Conservation (phyloP, 768 basidiomycete genomes). For the Symmetrospora coprosmae region DNA sequence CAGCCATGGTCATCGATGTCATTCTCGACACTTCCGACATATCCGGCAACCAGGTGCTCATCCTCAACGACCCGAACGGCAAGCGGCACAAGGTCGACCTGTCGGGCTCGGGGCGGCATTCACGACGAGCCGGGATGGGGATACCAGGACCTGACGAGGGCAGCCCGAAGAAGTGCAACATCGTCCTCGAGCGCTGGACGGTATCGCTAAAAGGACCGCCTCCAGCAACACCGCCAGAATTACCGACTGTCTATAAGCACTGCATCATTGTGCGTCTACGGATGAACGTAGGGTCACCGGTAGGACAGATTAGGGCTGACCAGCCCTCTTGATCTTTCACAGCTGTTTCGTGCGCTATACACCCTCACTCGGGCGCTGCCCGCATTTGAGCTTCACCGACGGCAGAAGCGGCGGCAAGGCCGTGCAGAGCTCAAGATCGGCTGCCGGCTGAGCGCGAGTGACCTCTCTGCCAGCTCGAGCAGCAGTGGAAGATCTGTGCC, state of each 20-base stretch:
- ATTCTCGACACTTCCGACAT: conserved; percentile 29
- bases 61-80: conserved; percentile 27
- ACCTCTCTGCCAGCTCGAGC: too few species aligned
- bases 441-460: conserved; percentile 10
- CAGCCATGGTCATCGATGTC: conserved; percentile 28
- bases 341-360: conserved; percentile 29
- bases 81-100: conserved; percentile 22
- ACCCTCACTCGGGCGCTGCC: conserved; percentile 27
- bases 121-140: too few species aligned
- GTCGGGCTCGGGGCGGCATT: too few species aligned
- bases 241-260: conserved; percentile 32
- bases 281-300: too few species aligned
- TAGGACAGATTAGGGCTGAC: too few species aligned
- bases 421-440: conserved; percentile 21
- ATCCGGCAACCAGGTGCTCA: conserved; percentile 29
- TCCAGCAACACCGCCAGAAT: conserved; percentile 16
- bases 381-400: conserved; percentile 15
- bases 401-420: conserved; percentile 9
- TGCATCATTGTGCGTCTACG: conserved; percentile 27
- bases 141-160: background rate
- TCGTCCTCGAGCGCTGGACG: conserved; percentile 27
- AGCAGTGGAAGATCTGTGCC: too few species aligned
- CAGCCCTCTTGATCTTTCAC: background rate
- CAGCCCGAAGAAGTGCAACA: conserved; percentile 9
- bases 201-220: conserved; percentile 7